phyloP scores from a whole-genome alignment of 257 asterid species.

The Lycium barbarum region DNA sequence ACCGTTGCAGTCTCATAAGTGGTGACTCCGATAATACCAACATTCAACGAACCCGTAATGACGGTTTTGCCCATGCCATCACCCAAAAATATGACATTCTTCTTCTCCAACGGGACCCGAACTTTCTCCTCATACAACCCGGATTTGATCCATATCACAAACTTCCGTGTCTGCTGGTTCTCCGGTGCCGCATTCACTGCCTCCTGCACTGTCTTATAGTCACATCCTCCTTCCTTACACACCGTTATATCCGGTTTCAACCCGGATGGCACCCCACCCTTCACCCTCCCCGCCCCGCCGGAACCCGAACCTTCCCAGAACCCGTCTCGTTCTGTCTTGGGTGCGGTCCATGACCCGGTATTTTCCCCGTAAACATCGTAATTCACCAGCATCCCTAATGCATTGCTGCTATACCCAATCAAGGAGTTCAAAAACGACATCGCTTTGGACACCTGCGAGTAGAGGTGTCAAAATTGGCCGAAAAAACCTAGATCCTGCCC shows the following conservation, averaged over 20 bases:
- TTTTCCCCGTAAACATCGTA: slow-evolving; percentile 54
- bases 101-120: slow-evolving; percentile 65
- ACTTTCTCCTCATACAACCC: slow-evolving; percentile 72
- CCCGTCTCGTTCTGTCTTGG: slow-evolving; percentile 66
- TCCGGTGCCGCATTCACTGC: slow-evolving; percentile 66
- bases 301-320: slow-evolving; percentile 53
- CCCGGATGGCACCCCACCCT: slow-evolving; percentile 41
- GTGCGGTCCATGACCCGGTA: slow-evolving; percentile 51
- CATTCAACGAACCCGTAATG: slow-evolving; percentile 63
- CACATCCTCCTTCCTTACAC: slow-evolving; percentile 49
- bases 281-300: slow-evolving; percentile 20
- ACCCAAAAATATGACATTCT: slow-evolving; percentile 65
- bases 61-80: slow-evolving; percentile 79
- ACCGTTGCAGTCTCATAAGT: slow-evolving; percentile 74
- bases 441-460: slow-evolving; percentile 34
- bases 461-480: too few relatives aligned
- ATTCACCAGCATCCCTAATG: slow-evolving; percentile 55
- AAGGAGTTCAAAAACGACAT: slow-evolving; percentile 54
- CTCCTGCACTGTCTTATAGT: slow-evolving; percentile 56
- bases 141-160: slow-evolving; percentile 60
- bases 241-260: slow-evolving; percentile 61
- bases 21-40: slow-evolving; percentile 53
- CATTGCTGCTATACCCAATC: slow-evolving; percentile 48
- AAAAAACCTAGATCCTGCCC: too few relatives aligned
- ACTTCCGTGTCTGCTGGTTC: slow-evolving; percentile 38